Conservation (phyloP, 2,329 filamentous ascomycete species). For the Chrysosphaeria jannelii region DNA sequence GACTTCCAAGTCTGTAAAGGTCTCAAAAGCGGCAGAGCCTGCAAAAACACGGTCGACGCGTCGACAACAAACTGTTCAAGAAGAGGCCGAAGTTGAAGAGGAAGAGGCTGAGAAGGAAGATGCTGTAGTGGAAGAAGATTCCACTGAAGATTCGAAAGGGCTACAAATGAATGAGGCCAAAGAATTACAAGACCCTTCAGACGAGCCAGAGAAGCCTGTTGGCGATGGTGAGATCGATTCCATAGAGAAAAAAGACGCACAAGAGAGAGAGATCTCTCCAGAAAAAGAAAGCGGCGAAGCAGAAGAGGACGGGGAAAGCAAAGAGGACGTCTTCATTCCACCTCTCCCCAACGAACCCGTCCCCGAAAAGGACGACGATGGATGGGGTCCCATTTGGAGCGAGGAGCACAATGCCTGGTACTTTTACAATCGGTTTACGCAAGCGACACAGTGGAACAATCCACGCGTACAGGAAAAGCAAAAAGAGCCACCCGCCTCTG, state of each 20-base stretch:
- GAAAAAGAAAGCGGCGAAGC: neutral
- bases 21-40: too few species aligned
- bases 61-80: too few species aligned
- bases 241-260: neutral
- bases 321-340: slow-evolving; percentile 5
- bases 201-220: too few species aligned
- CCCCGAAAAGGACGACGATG: slow-evolving; percentile 24
- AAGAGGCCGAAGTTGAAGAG: too few species aligned
- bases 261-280: neutral
- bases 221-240: too few species aligned
- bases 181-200: neutral
- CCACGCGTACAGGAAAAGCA: slow-evolving; percentile 25
- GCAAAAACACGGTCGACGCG: too few species aligned
- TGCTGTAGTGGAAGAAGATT: too few species aligned
- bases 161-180: neutral
- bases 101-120: too few species aligned
- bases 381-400: slow-evolving; percentile 62
- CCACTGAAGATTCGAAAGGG: too few species aligned
- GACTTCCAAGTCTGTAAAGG: too few species aligned
- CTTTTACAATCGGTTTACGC: slow-evolving; percentile 57
- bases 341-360: slow-evolving; percentile 13
- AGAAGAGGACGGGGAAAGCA: neutral
- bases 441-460: slow-evolving; percentile 55
- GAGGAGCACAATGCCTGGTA: slow-evolving; percentile 35
- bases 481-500: slow-evolving; percentile 15